A percentile compares a stretch with the other conserved stretches of the same genome.
These are phyloP conservation scores for Pleurotus djamor DNA, from an alignment of 768 basidiomycete genomes.

Conservation along the genomic window DNA sequence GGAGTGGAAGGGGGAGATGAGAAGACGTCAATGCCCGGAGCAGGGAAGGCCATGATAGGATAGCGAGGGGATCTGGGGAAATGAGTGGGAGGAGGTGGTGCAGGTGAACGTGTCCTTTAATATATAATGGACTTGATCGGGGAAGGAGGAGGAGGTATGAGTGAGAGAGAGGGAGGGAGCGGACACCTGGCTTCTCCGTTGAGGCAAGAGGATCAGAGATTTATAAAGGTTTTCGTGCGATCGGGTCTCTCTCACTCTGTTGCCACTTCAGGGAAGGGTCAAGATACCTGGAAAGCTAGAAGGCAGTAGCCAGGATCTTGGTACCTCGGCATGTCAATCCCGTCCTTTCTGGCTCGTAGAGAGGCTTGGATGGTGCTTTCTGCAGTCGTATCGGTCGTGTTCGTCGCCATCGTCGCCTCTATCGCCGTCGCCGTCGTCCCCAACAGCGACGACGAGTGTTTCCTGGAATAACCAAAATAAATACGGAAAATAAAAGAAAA, in stretches of 20 bases:
- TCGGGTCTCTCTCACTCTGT: not conserved
- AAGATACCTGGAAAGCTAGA: constrained; percentile 1
- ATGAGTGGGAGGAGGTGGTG: not conserved
- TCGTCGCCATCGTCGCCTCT: too few species aligned
- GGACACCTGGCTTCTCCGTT: constrained; percentile 4
- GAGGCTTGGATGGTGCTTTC: not conserved
- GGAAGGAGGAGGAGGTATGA: too few species aligned
- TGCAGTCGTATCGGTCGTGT: too few species aligned
- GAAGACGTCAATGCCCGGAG: constrained; percentile 1
- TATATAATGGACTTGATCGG: not conserved
- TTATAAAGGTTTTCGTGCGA: constrained; percentile 2
- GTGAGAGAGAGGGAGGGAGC: not conserved
- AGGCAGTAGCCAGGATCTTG: constrained; percentile 3
- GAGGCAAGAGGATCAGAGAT: not conserved
- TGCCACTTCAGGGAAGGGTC: not conserved
- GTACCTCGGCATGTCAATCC: constrained; percentile 1
- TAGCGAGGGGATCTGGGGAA: not conserved
- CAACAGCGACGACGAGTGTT: too few species aligned
- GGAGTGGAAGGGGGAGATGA: not conserved
- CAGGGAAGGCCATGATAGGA: constrained; percentile 2
- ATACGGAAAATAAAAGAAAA: too few species aligned
- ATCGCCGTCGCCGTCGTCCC: too few species aligned
- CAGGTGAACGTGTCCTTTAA: not conserved
- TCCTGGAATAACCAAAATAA: too few species aligned
- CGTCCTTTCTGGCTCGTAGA: not conserved